A percentile compares a stretch with the other conserved stretches of the same genome.
phyloP scores from a whole-genome alignment of 176 grass and related monocot species.

The Otatea glauca region DNA sequence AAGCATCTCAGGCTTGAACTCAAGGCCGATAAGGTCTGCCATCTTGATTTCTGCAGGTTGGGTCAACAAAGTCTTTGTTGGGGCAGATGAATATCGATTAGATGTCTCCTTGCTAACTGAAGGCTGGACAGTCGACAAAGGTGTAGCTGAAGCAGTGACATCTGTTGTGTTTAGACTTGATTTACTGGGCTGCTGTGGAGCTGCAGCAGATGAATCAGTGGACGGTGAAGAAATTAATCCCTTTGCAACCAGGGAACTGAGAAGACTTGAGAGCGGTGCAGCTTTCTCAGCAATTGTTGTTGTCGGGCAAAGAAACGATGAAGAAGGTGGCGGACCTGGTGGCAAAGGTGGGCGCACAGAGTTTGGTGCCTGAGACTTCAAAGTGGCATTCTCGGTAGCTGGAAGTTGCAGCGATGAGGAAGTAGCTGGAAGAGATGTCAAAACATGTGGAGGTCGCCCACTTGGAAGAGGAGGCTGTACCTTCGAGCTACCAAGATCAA shows the following conservation, averaged over 20 bases:
- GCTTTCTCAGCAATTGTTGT: slow-evolving; percentile 39
- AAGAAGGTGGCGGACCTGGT: slow-evolving; percentile 59
- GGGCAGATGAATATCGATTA: slow-evolving; percentile 32
- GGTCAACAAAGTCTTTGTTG: slow-evolving; percentile 23
- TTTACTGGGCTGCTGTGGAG: slow-evolving; percentile 36
- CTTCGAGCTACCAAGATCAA: slow-evolving; percentile 41
- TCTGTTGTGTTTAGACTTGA: slow-evolving; percentile 29
- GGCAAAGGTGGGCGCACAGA: slow-evolving; percentile 67
- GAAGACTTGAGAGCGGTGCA: slow-evolving; percentile 80
- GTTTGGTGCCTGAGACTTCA: slow-evolving; percentile 32
- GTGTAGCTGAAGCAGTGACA: slow-evolving; percentile 35
- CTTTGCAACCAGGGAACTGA: slow-evolving; percentile 92
- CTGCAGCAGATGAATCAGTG: slow-evolving; percentile 50
- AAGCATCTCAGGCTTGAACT: slow-evolving; percentile 80
- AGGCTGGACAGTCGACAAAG: slow-evolving; percentile 21
- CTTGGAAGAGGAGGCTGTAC: slow-evolving; percentile 54
- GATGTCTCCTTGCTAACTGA: slow-evolving; percentile 43
- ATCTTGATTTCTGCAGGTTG: slow-evolving; percentile 35
- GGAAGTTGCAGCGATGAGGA: slow-evolving; percentile 45
- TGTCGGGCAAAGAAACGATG: slow-evolving; percentile 35
- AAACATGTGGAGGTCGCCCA: slow-evolving; percentile 43
- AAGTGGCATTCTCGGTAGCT: slow-evolving; percentile 39
- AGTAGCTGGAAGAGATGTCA: slow-evolving; percentile 34
- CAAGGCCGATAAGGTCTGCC: slow-evolving; percentile 62
- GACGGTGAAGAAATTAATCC: slow-evolving; percentile 81